These are phyloP conservation scores for Solanum hybrid DNA, from an alignment of 305 asterid species.

Conservation along the genomic window DNA sequence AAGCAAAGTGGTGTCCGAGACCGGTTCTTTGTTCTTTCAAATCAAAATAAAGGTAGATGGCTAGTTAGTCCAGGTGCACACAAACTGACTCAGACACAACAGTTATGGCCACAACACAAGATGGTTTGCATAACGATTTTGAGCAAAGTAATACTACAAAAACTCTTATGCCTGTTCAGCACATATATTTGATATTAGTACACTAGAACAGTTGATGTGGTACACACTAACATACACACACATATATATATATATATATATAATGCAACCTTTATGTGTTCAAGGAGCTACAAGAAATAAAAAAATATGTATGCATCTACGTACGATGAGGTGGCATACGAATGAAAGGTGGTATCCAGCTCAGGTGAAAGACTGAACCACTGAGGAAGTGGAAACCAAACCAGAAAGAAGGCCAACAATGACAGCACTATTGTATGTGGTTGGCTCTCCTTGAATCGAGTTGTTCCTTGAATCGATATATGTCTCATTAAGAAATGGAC, in stretches of 20 bases:
- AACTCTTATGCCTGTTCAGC: neutral
- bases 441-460: conserved; percentile 88
- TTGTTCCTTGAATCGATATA: conserved; percentile 77
- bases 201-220: neutral
- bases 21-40: neutral
- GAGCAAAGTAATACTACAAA: neutral
- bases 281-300: neutral
- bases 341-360: neutral
- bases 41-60: neutral
- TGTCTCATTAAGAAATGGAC: conserved; percentile 78
- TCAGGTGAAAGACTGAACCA: conserved; percentile 57
- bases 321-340: neutral
- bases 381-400: conserved; percentile 82
- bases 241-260: neutral
- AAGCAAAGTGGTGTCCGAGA: neutral
- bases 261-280: neutral
- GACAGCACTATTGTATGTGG: conserved; percentile 77
- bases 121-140: neutral
- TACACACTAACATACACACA: neutral
- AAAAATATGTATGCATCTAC: conserved; percentile 1
- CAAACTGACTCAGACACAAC: neutral
- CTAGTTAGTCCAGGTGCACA: neutral
- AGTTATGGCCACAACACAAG: neutral
- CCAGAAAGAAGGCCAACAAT: conserved; percentile 80
- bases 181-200: neutral